These are phyloP conservation scores for Triangularia setosa DNA, from an alignment of 2,329 filamentous ascomycete species.

Conservation along the genomic window DNA sequence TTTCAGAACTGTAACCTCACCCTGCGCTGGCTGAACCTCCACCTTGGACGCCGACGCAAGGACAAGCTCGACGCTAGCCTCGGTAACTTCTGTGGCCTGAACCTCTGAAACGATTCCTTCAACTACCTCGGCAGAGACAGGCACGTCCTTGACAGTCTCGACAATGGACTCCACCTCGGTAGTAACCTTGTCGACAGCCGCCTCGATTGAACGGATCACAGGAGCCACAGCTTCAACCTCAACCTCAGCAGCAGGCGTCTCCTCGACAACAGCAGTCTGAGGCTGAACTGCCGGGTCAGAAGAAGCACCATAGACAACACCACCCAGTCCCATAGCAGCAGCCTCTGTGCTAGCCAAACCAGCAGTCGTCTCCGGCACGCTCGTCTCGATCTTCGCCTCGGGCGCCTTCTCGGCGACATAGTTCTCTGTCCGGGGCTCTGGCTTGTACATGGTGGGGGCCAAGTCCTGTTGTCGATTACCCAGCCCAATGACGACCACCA, in stretches of 20 bases:
- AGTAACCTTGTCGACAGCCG: not conserved
- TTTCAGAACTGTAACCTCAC: not conserved
- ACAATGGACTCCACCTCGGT: not conserved
- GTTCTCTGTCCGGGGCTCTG: constrained; percentile 2
- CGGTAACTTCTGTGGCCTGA: not conserved
- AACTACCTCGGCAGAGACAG: not conserved
- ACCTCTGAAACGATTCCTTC: not conserved
- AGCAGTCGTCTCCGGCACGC: not conserved
- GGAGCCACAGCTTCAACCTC: not conserved
- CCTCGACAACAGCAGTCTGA: not conserved
- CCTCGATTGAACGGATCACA: not conserved
- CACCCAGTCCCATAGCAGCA: not conserved
- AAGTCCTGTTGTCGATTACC: constrained; percentile 35
- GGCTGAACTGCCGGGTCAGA: not conserved
- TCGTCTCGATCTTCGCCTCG: not conserved
- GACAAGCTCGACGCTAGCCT: not conserved
- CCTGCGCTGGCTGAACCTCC: not conserved
- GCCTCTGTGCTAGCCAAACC: not conserved
- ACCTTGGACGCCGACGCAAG: not conserved
- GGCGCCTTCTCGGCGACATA: not conserved
- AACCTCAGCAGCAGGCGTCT: not conserved
- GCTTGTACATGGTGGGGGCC: constrained; percentile 7
- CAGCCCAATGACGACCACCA: constrained; percentile 46
- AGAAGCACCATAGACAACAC: not conserved
- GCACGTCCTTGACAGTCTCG: not conserved